Conservation (phyloP, 2,329 filamentous ascomycete genomes). For the Trichoderma breve region DNA sequence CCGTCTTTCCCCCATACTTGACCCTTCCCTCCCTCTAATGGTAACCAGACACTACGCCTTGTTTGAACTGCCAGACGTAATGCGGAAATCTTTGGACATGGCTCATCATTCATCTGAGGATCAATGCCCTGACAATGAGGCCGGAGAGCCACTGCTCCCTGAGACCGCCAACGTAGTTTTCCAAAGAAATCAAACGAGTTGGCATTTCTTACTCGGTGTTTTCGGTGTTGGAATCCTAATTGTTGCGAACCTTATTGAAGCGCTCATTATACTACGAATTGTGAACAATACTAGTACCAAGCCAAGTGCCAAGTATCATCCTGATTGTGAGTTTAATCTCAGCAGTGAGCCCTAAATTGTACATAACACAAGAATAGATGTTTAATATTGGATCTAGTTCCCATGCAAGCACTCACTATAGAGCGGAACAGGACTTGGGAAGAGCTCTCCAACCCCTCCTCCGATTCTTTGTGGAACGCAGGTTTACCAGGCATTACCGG, state of each 20-base stretch:
- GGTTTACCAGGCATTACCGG: not conserved
- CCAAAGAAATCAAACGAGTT: not conserved
- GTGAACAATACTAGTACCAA: not conserved
- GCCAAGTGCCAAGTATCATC: not conserved
- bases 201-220: not conserved
- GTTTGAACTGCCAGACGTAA: not conserved
- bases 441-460: not conserved
- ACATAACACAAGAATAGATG: not conserved
- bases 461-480: not conserved
- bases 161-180: not conserved
- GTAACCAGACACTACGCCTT: not conserved
- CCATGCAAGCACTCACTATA: not conserved
- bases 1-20: not conserved
- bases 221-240: not conserved
- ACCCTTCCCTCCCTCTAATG: not conserved
- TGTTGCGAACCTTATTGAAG: not conserved
- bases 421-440: not conserved
- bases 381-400: not conserved
- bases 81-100: not conserved
- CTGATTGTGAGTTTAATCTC: not conserved
- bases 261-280: not conserved
- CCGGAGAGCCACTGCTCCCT: not conserved
- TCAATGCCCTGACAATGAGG: not conserved
- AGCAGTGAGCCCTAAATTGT: not conserved
- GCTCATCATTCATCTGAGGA: not conserved